Evolutionary conservation across 257 asterid species (phyloP).

Genomic region (Salvia rosmarinus): DNA sequence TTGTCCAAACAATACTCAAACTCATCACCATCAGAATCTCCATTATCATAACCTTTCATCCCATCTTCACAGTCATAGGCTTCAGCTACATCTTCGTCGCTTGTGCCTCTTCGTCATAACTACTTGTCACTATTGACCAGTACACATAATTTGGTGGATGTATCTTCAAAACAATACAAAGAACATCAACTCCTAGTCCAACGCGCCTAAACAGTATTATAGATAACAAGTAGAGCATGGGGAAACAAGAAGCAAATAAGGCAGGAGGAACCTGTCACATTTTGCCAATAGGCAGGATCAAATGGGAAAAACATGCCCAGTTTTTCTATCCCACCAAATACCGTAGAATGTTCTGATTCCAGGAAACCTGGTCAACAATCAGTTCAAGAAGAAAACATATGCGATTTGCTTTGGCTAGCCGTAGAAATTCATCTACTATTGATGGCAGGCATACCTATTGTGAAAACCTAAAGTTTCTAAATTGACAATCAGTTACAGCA

Average conservation of each 20-base stretch:
- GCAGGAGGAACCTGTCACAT: conserved; percentile 69
- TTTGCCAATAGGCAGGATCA: conserved; percentile 77
- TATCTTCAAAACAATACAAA: conserved; percentile 47
- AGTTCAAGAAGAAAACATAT: conserved; percentile 58
- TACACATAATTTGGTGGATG: conserved; percentile 74
- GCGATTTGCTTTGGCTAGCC: conserved; percentile 52
- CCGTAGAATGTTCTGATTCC: conserved; percentile 68
- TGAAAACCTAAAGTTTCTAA: conserved; percentile 10
- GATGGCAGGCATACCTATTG: conserved; percentile 89
- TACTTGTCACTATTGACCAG: conserved; percentile 90
- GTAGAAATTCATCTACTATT: conserved; percentile 80
- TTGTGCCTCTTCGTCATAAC: conserved; percentile 50
- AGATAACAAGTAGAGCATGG: not conserved
- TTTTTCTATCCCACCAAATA: conserved; percentile 76
- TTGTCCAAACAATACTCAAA: conserved; percentile 56
- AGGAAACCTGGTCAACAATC: conserved; percentile 40
- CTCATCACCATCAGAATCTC: conserved; percentile 51
- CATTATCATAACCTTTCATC: conserved; percentile 44
- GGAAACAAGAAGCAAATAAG: not conserved
- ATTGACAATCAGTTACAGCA: not conserved
- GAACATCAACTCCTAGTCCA: conserved; percentile 5
- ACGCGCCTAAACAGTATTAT: not conserved
- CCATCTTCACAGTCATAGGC: conserved; percentile 45
- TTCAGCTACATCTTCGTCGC: conserved; percentile 68
- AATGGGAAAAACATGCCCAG: conserved; percentile 91